Percentiles rank a stretch among this genome's conserved stretches.
Conservation (phyloP, 257 asterid genomes). For the Solanum verrucosum region DNA sequence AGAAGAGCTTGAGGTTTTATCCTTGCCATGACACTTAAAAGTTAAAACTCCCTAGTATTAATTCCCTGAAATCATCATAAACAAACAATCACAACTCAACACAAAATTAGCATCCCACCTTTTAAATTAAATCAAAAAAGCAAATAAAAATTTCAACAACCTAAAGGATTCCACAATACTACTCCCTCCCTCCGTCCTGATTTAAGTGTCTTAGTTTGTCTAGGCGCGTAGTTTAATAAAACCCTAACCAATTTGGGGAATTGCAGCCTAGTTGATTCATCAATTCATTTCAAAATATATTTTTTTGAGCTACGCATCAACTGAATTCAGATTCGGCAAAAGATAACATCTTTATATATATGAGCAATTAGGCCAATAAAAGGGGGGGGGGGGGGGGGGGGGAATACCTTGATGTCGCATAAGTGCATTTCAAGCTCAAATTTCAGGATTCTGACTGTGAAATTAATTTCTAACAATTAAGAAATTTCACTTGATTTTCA, state of each 20-base stretch:
- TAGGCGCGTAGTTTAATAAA: background rate
- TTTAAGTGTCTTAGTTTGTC: background rate
- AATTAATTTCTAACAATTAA: background rate
- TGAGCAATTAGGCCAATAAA: background rate
- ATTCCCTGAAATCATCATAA: constrained; percentile 19
- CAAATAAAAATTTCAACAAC: background rate
- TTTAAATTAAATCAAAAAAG: background rate
- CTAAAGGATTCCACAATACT: background rate
- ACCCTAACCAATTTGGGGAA: background rate
- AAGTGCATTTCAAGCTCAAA: background rate
- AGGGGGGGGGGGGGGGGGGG: fast-evolving
- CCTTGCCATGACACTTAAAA: constrained; percentile 26
- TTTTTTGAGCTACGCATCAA: background rate
- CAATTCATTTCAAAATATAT: background rate
- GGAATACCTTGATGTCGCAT: background rate
- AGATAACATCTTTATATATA: background rate
- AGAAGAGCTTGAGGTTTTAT: constrained; percentile 50
- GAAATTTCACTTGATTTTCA: background rate
- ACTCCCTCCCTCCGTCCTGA: background rate
- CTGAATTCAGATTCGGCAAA: background rate
- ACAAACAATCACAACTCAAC: background rate
- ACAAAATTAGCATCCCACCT: background rate
- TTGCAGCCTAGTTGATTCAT: background rate
- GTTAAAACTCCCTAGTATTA: background rate
- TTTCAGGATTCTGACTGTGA: background rate